Base-by-base conservation (phyloP, 2,329 filamentous ascomycete genomes). In the Fusarium chlamydosporum region DNA sequence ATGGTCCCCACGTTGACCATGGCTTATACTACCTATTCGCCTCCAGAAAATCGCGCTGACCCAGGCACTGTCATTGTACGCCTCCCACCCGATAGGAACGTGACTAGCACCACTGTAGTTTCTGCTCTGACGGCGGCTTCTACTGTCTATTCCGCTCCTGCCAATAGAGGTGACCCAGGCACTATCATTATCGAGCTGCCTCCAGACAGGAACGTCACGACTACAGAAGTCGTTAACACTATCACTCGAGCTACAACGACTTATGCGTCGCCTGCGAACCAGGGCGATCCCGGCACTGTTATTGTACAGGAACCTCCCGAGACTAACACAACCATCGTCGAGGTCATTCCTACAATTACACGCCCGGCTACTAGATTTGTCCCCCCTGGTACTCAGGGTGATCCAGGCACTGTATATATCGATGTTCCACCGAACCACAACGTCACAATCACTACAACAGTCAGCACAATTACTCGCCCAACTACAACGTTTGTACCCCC, bases 201-300 rank as follows among this genome's bases (percentile, higher is more conserved):
- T 5, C 64, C 64, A 23, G 62, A 43, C 18, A 61, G 46, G 7
- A 67, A 67, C 10, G 47, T 67, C 1, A 67, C 64, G 4, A 58
- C 57, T 5, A 67, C 64, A 3, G 41, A 57, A 12, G 38, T 33
- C 7, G 23, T 62, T 9, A 45, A 20, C 10, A 54, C 42, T 11
- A 35, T 67, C 6, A 66, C 56, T 4, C 40, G 37, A 6, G 27
- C 6, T 3, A 27, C 7, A 15, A 67, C 64, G 3, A 54, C 43
- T 4, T 67, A 67, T 47, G n/a, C 38, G 20, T 31, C 65, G 4
- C 65, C 65, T 7, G 52, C 34, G 3, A 59, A 51, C 6, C 45
- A n/a, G n/a, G 61, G 61, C 11, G 56, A 67, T 15, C 62, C 62
- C 6, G 64, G 64, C 7, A 67, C 64, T 34, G 46, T 67, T 8